These are phyloP conservation scores for Colletotrichum somersetense DNA, from an alignment of 2,329 filamentous ascomycete species.

Conservation along the genomic window DNA sequence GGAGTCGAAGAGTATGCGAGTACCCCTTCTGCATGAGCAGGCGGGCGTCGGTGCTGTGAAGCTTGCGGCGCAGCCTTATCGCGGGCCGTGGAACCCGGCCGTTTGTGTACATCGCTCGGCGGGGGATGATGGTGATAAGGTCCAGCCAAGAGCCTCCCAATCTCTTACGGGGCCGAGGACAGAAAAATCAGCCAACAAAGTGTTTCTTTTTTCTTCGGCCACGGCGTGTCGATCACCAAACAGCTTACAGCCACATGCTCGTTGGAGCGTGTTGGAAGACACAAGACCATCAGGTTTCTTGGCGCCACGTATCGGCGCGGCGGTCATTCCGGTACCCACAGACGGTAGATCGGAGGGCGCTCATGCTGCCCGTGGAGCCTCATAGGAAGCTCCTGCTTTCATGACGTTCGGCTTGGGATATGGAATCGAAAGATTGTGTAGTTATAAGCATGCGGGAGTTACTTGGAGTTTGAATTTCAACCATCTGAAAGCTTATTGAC, in stretches of 20 bases:
- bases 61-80: conserved; percentile 15
- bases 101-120: not conserved
- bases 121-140: not conserved
- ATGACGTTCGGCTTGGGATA: not conserved
- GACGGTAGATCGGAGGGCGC: not conserved
- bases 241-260: not conserved
- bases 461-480: too few species aligned
- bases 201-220: not conserved
- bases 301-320: not conserved
- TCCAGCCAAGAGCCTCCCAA: not conserved
- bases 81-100: conserved; percentile 14
- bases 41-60: conserved; percentile 11
- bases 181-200: not conserved
- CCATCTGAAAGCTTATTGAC: not conserved
- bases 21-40: conserved; percentile 15
- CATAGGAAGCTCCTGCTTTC: not conserved
- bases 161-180: not conserved
- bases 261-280: not conserved
- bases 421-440: not conserved
- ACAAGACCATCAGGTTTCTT: not conserved
- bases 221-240: not conserved
- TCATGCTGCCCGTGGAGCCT: conserved; percentile 1
- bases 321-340: not conserved
- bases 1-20: not conserved
- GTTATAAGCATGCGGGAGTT: not conserved